Conservation (phyloP, 768 basidiomycete species). For the Amanita rubescens region DNA sequence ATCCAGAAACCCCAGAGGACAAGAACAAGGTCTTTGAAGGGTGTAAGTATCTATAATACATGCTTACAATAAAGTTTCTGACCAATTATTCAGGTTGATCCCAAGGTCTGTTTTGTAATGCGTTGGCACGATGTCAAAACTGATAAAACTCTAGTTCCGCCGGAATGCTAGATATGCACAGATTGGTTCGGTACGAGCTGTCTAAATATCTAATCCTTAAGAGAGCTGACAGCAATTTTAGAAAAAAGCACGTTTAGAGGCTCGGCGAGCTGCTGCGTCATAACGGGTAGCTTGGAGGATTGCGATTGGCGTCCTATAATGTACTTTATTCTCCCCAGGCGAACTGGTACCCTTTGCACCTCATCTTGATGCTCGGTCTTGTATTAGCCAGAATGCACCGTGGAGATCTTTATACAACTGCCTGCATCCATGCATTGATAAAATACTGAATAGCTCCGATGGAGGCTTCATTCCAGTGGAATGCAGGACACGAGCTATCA, state of each 20-base stretch:
- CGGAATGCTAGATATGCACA: slow-evolving; percentile 72
- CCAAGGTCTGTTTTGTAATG: slow-evolving; percentile 48
- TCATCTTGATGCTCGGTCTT: neutral
- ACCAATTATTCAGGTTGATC: slow-evolving; percentile 51
- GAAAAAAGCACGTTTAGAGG: slow-evolving; percentile 62
- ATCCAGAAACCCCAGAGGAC: slow-evolving; percentile 77
- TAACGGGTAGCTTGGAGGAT: neutral
- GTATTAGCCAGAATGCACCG: neutral
- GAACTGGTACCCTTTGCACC: neutral
- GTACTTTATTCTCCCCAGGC: neutral
- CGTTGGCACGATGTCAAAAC: neutral
- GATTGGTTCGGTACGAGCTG: slow-evolving; percentile 57
- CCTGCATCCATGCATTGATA: neutral
- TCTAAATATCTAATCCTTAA: neutral
- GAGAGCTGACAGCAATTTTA: slow-evolving; percentile 19
- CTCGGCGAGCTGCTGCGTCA: slow-evolving; percentile 40
- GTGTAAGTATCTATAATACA: slow-evolving; percentile 56
- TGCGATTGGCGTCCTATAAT: neutral
- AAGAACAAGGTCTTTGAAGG: slow-evolving; percentile 77
- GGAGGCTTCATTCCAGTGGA: no score
- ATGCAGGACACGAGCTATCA: neutral
- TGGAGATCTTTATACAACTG: neutral
- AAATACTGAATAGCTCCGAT: no score
- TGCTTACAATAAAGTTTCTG: slow-evolving; percentile 5
- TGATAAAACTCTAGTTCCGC: slow-evolving; percentile 47